Conservation (phyloP, 371 early-diverging fungal genomes). For the Lichtheimia corymbifera region DNA sequence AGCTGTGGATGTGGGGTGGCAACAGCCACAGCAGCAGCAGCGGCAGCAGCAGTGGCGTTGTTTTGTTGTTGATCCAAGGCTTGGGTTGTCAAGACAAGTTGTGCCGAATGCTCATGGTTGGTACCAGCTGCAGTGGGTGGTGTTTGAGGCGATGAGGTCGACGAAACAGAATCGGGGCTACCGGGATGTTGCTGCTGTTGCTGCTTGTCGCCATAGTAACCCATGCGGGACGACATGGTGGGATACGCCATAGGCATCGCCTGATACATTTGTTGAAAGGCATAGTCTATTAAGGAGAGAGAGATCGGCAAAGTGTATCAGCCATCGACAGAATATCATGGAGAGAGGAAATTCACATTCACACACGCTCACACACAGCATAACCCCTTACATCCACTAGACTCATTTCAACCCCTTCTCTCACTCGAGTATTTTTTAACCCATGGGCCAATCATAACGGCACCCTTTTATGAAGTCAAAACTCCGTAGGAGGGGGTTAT, state of each 20-base stretch:
- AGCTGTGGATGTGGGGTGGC: not conserved
- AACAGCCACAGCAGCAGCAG: not conserved
- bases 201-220: conserved; percentile 21
- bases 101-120: not conserved
- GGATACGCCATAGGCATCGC: conserved; percentile 24
- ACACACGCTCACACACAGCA: not conserved
- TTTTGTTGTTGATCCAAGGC: conserved; percentile 7
- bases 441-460: conserved; percentile 11
- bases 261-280: conserved; percentile 10
- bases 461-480: not conserved
- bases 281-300: conserved; percentile 29
- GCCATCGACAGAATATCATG: no score
- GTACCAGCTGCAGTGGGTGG: conserved; percentile 21
- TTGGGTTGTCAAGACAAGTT: not conserved
- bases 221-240: conserved; percentile 18
- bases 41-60: not conserved
- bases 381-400: not conserved
- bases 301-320: not conserved
- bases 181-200: conserved; percentile 16
- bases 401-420: conserved; percentile 1
- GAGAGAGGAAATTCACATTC: not conserved
- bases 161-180: conserved; percentile 40
- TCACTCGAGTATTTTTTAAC: conserved; percentile 1
- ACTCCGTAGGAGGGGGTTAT: not conserved
- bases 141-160: conserved; percentile 20